A percentile compares a stretch with the other conserved stretches of the same genome.
Conservation (phyloP, 306 rosid species). For the Rosa persica region DNA sequence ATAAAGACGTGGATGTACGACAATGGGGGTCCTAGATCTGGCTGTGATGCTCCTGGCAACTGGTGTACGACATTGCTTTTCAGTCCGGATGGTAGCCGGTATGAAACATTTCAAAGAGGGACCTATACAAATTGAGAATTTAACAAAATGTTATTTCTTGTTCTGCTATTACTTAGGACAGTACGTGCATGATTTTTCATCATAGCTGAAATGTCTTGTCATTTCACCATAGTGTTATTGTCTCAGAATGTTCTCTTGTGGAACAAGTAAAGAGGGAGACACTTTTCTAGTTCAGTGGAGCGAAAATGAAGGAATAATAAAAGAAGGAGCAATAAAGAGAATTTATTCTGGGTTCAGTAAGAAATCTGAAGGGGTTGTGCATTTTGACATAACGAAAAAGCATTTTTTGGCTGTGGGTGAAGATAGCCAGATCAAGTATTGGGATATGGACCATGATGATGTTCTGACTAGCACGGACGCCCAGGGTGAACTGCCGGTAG, state of each 20-base stretch:
- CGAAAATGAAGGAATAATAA: conserved; percentile 27
- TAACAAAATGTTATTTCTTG: too few relatives aligned
- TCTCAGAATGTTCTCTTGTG: conserved; percentile 82
- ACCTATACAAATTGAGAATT: not conserved
- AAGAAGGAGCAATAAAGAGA: conserved; percentile 80
- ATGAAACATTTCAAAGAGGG: conserved; percentile 23
- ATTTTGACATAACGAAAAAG: conserved; percentile 80
- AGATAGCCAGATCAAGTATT: conserved; percentile 79
- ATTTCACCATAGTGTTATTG: not conserved
- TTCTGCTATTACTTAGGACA: not conserved
- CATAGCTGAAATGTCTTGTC: not conserved
- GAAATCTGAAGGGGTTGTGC: conserved; percentile 75
- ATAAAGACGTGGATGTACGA: conserved; percentile 92
- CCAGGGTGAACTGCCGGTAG: conserved; percentile 81
- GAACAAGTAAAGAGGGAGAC: conserved; percentile 91
- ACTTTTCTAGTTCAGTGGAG: conserved; percentile 88
- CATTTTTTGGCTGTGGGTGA: conserved; percentile 88
- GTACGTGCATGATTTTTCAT: not conserved
- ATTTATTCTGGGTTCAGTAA: conserved; percentile 72
- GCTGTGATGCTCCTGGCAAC: conserved; percentile 86
- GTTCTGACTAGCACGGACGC: conserved; percentile 56
- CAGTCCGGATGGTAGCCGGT: conserved; percentile 88
- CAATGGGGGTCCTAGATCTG: conserved; percentile 79
- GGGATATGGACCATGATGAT: conserved; percentile 74
- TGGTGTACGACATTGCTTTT: conserved; percentile 84